Conservation (phyloP, 2,329 filamentous ascomycete genomes). For the Trichoderma brevicompactum region DNA sequence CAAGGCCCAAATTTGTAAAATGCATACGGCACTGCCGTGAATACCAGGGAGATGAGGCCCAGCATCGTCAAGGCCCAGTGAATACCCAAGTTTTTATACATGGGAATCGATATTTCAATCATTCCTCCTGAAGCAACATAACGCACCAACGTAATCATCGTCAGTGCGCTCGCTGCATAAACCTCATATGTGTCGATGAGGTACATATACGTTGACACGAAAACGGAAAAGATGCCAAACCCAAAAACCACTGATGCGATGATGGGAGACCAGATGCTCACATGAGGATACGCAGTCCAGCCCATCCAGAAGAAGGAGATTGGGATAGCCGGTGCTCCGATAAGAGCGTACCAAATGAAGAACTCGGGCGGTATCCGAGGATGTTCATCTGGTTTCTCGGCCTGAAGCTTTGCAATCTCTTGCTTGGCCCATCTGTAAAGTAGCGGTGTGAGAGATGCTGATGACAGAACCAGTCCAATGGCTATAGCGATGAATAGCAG, state of each 20-base stretch:
- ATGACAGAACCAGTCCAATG: not conserved
- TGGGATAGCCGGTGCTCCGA: constrained; percentile 20
- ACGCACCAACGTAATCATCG: constrained; percentile 41
- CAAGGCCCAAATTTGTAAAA: constrained; percentile 48
- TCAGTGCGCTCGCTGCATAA: constrained; percentile 33
- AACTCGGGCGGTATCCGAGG: constrained; percentile 16
- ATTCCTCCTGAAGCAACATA: constrained; percentile 46
- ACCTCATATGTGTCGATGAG: constrained; percentile 20
- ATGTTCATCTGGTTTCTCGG: not conserved
- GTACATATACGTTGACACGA: constrained; percentile 21
- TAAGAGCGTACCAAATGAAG: constrained; percentile 23
- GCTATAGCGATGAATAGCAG: constrained; percentile 8
- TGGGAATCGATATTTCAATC: constrained; percentile 45
- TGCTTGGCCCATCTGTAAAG: constrained; percentile 10
- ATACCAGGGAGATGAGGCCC: constrained; percentile 36
- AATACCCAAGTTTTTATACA: constrained; percentile 46
- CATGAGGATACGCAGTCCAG: constrained; percentile 15
- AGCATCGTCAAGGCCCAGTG: constrained; percentile 49
- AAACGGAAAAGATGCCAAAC: constrained; percentile 18
- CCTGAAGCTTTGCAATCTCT: constrained; percentile 9
- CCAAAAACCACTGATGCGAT: constrained; percentile 3
- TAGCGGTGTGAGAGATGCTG: not conserved
- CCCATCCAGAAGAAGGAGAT: constrained; percentile 27
- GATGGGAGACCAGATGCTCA: constrained; percentile 24
- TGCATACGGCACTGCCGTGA: constrained; percentile 43